Base-by-base conservation (phyloP, 768 basidiomycete species). In the Hypholoma sublateritium region DNA sequence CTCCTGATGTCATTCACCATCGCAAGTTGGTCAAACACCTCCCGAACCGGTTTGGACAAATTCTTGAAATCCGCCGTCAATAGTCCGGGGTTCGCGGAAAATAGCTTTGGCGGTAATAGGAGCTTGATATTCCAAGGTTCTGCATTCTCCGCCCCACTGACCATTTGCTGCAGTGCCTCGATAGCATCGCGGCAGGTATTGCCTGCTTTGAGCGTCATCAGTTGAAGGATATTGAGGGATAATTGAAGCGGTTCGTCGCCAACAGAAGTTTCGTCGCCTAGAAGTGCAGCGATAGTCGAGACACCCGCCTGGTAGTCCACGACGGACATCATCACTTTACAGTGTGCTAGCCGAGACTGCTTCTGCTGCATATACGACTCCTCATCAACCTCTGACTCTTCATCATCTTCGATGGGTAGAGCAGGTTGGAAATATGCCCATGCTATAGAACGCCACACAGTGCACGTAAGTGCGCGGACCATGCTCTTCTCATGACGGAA, bases 361-460 rank as follows among this genome's bases (percentile, higher is more conserved):
- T 51, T 69, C 50, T 50, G 11, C 17, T 45, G 22, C 17, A 56
- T 53, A 21, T 51, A 52, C 49, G 28, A 34, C 4, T 22, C 39
- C n/a, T 55, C 53, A 21, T 57, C 58, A 25, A 49, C 59, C 11
- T 46, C 52, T 14, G 51, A 58, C 25, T 63, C 63, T n/a, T 63
- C 63, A 2, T 69, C 83, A 21, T 69, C 62, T 34, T 72, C 65
- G 6, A 61, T 55, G 4, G 66, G 68, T 44, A 75, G 69, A 5
- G 79, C 76, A 1, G 86, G 83, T 53, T 80, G 84, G 67, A 87
- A 77, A 66, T 84, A 91, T 11, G 75, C 79, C 89, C 88, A 91
- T 5, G 77, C 70, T 34, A 87, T 64, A 39, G 79, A 74, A 4
- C 89, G 81, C 91, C 90, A 93, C 17, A 83, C 73, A 3, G 87